Evolutionary conservation across 2,329 filamentous ascomycete genomes (phyloP), one percentile per base, ranked within the genome.

Genomic region (Ceratocystis diversiconidia): DNA sequence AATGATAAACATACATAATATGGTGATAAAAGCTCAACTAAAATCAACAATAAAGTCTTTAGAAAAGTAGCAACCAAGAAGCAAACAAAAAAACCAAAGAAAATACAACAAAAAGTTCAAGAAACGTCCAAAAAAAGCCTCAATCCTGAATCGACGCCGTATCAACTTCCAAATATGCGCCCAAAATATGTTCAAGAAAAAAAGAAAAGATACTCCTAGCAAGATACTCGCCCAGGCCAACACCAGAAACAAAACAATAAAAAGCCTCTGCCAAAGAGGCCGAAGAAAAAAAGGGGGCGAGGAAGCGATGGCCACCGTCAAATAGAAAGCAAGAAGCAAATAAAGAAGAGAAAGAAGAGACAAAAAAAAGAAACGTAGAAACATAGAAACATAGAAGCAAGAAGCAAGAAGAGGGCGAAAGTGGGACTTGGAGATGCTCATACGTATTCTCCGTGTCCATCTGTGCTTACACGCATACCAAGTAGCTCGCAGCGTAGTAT

Each of bases 201-300:
- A 32, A 30, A 30, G 30, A 30, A 59, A 59, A n/a, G 32, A 64
- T 22, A 48, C 12, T 15, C 32, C 25, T 17, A 67, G n/a, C 19
- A 63, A 48, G 10, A 32, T 36, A 22, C 36, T 59, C 36, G 30
- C 32, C 28, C 25, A 57, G 65, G 36, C 17, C 64, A 62, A 57
- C 19, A 32, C 55, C 43, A 61, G 36, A 44, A 67, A 60, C 28
- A 44, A 17, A 30, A 62, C 44, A 50, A 48, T 43, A 63, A 65
- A 32, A 30, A 46, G 12, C 22, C 50, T 10, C 52, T 59, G 25
- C 30, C 30, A 48, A 48, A 25, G 61, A 64, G 32, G 50, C 10
- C 12, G 10, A 41, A 46, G 61, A 60, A 62, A 61, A 63, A 63
- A 60, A 55, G 19, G 25, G 17, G 22, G 19, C 52, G 7, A 32